These are phyloP conservation scores for Telopea speciosissima DNA, from an alignment of 177 flowering plant genomes.

Conservation along the genomic window DNA sequence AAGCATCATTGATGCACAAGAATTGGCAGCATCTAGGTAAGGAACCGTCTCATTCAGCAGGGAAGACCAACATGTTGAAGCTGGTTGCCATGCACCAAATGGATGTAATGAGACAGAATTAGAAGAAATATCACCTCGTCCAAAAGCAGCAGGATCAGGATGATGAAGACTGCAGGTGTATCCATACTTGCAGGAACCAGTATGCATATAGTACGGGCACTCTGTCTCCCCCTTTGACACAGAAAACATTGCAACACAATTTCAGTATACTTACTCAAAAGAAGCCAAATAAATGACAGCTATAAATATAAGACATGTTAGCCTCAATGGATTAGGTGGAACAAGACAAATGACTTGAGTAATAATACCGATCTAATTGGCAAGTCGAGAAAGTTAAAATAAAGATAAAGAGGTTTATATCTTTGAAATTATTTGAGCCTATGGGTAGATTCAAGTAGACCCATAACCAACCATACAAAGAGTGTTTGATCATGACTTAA, in stretches of 20 bases:
- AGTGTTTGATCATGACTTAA: too few species aligned
- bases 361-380: constrained; percentile 76
- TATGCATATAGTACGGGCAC: constrained; percentile 87
- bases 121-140: constrained; percentile 34
- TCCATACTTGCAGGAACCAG: constrained; percentile 86
- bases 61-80: constrained; percentile 47
- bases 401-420: too few species aligned
- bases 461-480: too few species aligned
- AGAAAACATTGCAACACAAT: neutral
- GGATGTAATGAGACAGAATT: constrained; percentile 41
- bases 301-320: neutral
- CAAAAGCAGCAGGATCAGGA: constrained; percentile 72
- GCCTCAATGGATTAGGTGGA: neutral
- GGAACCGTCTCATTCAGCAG: constrained; percentile 40
- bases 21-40: constrained; percentile 14
- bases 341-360: neutral
- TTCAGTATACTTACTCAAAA: neutral
- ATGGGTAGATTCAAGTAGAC: too few species aligned
- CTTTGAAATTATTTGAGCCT: too few species aligned
- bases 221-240: constrained; percentile 78
- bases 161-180: constrained; percentile 84
- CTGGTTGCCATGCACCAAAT: constrained; percentile 30
- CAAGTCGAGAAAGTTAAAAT: constrained; percentile 75
- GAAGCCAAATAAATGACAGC: neutral
- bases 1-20: constrained; percentile 43